These are phyloP conservation scores for Pisolithus marmoratus DNA, from an alignment of 768 basidiomycete genomes.

Conservation along the genomic window DNA sequence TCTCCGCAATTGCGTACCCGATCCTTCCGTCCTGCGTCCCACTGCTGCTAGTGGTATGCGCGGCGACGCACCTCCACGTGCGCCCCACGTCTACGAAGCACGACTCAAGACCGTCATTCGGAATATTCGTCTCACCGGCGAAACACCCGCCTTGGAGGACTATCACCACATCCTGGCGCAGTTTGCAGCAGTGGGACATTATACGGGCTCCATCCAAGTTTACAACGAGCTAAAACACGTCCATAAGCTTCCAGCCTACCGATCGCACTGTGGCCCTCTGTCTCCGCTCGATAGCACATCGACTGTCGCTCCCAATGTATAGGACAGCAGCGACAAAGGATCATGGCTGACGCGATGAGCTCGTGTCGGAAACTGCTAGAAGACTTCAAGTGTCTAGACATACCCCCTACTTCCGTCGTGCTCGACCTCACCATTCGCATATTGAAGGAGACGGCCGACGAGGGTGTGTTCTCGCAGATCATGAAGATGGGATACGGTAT, in stretches of 20 bases:
- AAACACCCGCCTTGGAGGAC: constrained; percentile 49
- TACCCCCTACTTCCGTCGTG: constrained; percentile 52
- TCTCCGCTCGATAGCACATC: constrained; percentile 66
- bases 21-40: constrained; percentile 39
- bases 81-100: constrained; percentile 54
- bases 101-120: constrained; percentile 64
- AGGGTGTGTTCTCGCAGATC: constrained; percentile 49
- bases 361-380: constrained; percentile 46
- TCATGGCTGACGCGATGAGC: constrained; percentile 39
- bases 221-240: constrained; percentile 49
- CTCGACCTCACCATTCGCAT: constrained; percentile 67
- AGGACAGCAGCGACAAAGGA: constrained; percentile 27
- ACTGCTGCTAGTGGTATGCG: constrained; percentile 38
- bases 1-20: constrained; percentile 58
- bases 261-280: constrained; percentile 56
- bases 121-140: constrained; percentile 53
- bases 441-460: constrained; percentile 55
- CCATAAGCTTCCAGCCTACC: constrained; percentile 40
- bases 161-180: constrained; percentile 72
- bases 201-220: constrained; percentile 52
- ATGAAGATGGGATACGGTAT: constrained; percentile 70
- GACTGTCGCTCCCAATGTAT: constrained; percentile 54
- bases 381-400: constrained; percentile 47
- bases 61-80: constrained; percentile 29
- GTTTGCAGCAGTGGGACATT: constrained; percentile 72